Conservation (phyloP, 2,329 filamentous ascomycete genomes). For the Diaporthe longicolla region DNA sequence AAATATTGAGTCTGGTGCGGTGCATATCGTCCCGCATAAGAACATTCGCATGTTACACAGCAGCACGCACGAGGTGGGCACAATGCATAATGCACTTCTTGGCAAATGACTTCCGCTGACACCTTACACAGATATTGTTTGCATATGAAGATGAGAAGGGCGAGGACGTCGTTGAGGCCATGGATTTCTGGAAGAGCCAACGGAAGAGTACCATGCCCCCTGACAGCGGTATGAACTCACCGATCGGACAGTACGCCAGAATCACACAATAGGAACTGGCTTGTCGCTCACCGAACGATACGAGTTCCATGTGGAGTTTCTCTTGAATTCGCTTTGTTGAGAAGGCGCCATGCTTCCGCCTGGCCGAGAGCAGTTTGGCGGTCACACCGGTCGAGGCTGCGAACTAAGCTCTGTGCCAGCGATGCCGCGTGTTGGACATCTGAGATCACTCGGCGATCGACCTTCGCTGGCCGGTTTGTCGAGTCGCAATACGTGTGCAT, state of each 20-base stretch:
- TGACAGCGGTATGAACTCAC: conserved; percentile 37
- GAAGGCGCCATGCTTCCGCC: neutral
- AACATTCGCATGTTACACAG: conserved; percentile 98
- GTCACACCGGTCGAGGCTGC: neutral
- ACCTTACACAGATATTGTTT: conserved; percentile 82
- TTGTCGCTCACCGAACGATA: neutral
- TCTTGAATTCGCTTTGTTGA: neutral
- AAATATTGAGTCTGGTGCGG: conserved; percentile 93
- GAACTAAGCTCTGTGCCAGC: neutral
- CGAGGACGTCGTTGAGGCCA: conserved; percentile 91
- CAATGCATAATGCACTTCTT: neutral
- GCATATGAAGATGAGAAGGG: conserved; percentile 97
- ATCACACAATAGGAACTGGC: conserved; percentile 38
- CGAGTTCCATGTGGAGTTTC: neutral
- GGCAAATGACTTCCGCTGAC: conserved; percentile 46
- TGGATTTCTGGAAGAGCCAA: conserved; percentile 91
- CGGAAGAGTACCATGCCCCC: conserved; percentile 60
- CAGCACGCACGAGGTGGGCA: conserved; percentile 91
- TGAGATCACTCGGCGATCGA: neutral
- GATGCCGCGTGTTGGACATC: neutral
- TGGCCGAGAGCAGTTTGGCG: neutral
- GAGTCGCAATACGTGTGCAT: neutral
- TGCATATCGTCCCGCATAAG: conserved; percentile 96
- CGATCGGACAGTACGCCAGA: conserved; percentile 40
- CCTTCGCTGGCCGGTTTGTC: conserved; percentile 11